Percentiles rank a stretch among this genome's conserved stretches.
Evolutionary conservation across 2,329 filamentous ascomycete species (phyloP).

Genomic region (Aspergillus puulaauensis): DNA sequence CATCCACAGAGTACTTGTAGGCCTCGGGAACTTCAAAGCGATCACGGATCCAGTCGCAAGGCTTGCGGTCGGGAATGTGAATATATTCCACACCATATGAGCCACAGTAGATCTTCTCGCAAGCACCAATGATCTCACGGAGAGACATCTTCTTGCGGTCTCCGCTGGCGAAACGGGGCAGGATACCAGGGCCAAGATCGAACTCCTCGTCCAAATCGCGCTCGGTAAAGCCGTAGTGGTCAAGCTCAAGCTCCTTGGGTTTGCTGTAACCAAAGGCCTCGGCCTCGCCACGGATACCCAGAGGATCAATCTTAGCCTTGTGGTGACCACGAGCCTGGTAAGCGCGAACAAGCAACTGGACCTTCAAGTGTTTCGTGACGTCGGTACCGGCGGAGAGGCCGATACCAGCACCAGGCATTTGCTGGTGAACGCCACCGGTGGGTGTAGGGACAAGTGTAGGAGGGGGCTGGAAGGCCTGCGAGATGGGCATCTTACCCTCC

Average conservation of each 20-base stretch:
- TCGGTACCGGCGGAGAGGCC: constrained; percentile 71
- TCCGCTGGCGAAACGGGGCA: constrained; percentile 89
- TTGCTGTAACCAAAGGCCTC: constrained; percentile 81
- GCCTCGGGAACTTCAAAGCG: constrained; percentile 90
- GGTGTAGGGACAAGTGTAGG: constrained; percentile 85
- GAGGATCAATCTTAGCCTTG: constrained; percentile 95
- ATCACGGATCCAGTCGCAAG: constrained; percentile 97
- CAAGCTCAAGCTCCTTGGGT: constrained; percentile 88
- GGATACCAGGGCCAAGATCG: constrained; percentile 85
- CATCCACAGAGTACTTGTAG: constrained; percentile 96
- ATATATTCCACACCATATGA: constrained; percentile 99
- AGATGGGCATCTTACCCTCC: constrained; percentile 94
- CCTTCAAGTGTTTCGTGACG: constrained; percentile 94
- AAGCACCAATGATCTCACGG: constrained; percentile 87
- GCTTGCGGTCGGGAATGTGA: constrained; percentile 94
- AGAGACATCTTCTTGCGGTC: constrained; percentile 93
- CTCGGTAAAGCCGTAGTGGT: constrained; percentile 93
- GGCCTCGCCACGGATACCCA: constrained; percentile 85
- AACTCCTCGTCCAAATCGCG: constrained; percentile 92
- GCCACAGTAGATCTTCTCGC: constrained; percentile 94
- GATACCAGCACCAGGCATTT: constrained; percentile 68
- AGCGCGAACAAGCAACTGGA: constrained; percentile 92
- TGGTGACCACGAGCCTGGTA: constrained; percentile 98
- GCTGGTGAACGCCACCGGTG: constrained; percentile 71
- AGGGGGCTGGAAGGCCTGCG: constrained; percentile 93